Percentiles rank a stretch among this genome's conserved stretches.
These are phyloP conservation scores for Cicer pinnatifidum DNA, from an alignment of 306 rosid species.

Conservation along the genomic window DNA sequence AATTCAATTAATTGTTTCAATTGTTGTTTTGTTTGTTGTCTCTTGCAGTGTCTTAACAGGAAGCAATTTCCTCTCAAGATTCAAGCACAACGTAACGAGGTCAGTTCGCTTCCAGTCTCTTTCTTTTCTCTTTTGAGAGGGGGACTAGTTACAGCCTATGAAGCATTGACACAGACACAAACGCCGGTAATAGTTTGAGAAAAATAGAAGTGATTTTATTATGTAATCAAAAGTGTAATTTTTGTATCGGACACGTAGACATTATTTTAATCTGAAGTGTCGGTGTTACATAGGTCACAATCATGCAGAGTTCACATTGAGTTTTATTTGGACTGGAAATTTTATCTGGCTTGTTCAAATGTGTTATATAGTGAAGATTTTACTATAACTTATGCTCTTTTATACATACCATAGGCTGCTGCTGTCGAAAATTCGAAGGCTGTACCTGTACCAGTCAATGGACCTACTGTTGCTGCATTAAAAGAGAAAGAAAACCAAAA, in stretches of 20 bases:
- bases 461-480: conserved; percentile 47
- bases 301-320: neutral
- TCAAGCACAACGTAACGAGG: conserved; percentile 55
- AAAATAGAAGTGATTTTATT: too few relatives aligned
- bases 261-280: too few relatives aligned
- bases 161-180: too few relatives aligned
- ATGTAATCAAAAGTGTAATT: too few relatives aligned
- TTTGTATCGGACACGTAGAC: too few relatives aligned
- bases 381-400: conserved; percentile 18
- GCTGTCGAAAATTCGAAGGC: conserved; percentile 64
- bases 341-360: conserved; percentile 27
- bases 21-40: conserved; percentile 45
- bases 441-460: conserved; percentile 51
- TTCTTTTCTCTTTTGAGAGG: neutral
- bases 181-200: too few relatives aligned
- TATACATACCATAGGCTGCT: conserved; percentile 53
- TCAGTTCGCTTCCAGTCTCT: conserved; percentile 18
- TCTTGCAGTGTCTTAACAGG: conserved; percentile 59
- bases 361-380: neutral
- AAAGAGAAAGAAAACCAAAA: conserved; percentile 51
- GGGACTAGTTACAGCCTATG: too few relatives aligned
- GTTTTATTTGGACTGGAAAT: neutral
- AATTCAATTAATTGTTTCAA: conserved; percentile 13
- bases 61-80: conserved; percentile 56
- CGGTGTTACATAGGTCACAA: too few relatives aligned